A percentile compares a stretch with the other conserved stretches of the same genome.
These are phyloP conservation scores for Ambrosia artemisiifolia DNA, from an alignment of 129 eudicot genomes.

Conservation along the genomic window DNA sequence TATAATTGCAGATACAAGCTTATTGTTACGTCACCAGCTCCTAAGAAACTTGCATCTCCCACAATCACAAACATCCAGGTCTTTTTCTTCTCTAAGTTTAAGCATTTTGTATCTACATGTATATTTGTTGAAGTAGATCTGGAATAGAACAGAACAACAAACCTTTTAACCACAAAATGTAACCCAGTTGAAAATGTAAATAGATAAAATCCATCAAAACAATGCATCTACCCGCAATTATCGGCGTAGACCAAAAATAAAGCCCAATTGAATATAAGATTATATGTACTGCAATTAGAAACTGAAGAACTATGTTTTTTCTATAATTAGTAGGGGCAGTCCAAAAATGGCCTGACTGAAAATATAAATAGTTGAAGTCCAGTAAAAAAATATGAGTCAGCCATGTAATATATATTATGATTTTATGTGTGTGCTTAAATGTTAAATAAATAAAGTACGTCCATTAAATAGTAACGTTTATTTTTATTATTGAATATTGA, in stretches of 20 bases:
- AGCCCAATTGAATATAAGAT: background rate
- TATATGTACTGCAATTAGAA: background rate
- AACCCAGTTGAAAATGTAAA: background rate
- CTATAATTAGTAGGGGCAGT: background rate
- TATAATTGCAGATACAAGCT: constrained; percentile 76
- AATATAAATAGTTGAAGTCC: background rate
- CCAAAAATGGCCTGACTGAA: background rate
- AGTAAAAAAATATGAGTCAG: background rate
- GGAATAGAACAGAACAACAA: background rate
- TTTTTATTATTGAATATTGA: background rate
- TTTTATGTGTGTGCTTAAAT: background rate
- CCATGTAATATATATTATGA: background rate
- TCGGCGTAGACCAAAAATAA: background rate
- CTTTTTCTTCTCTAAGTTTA: constrained; percentile 5
- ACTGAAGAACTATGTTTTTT: background rate
- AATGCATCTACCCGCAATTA: background rate
- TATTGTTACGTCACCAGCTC: constrained; percentile 72
- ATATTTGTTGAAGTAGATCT: background rate
- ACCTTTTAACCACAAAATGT: background rate
- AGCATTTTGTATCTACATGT: background rate
- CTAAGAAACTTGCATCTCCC: constrained; percentile 82
- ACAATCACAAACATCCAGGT: constrained; percentile 90
- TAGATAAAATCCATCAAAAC: background rate
- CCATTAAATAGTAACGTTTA: background rate
- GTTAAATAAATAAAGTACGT: background rate